These are phyloP conservation scores for Tetraselmis chui DNA, from an alignment of 139 green algal species.

Conservation along the genomic window DNA sequence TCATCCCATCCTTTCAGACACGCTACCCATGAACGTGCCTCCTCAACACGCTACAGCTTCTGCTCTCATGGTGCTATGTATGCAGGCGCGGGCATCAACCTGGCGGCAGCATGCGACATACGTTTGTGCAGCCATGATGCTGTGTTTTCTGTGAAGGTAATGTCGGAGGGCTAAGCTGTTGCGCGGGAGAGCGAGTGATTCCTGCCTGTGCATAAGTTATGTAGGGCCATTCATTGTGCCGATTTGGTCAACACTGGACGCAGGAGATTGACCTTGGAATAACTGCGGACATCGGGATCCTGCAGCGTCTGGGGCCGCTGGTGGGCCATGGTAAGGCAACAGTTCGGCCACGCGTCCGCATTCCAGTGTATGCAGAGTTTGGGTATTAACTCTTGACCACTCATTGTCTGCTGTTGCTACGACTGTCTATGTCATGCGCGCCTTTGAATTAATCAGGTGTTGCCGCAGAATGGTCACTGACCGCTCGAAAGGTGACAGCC, in stretches of 20 bases:
- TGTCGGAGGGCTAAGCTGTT: background rate
- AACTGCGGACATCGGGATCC: constrained; percentile 78
- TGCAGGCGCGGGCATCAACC: constrained; percentile 83
- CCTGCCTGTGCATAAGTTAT: background rate
- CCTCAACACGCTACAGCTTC: too few relatives aligned
- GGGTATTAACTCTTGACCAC: too few relatives aligned
- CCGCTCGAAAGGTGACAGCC: background rate
- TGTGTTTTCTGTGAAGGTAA: constrained; percentile 79
- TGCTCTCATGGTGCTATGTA: too few relatives aligned
- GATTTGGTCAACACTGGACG: background rate
- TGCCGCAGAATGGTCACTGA: background rate
- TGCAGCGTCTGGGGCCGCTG: constrained; percentile 80
- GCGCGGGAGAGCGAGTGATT: background rate
- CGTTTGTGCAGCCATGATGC: constrained; percentile 57
- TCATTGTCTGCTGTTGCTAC: too few relatives aligned
- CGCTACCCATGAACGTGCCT: too few relatives aligned
- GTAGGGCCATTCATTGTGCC: background rate
- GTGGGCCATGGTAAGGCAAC: constrained; percentile 61
- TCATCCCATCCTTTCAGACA: too few relatives aligned
- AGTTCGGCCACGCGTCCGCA: too few relatives aligned
- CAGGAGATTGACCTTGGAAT: constrained; percentile 88
- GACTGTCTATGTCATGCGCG: too few relatives aligned
- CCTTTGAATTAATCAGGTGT: too few relatives aligned
- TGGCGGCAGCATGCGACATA: constrained; percentile 81
- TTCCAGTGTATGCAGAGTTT: too few relatives aligned